These are phyloP conservation scores for Candida manassasensis DNA, from an alignment of 805 yeast genomes.

Conservation along the genomic window DNA sequence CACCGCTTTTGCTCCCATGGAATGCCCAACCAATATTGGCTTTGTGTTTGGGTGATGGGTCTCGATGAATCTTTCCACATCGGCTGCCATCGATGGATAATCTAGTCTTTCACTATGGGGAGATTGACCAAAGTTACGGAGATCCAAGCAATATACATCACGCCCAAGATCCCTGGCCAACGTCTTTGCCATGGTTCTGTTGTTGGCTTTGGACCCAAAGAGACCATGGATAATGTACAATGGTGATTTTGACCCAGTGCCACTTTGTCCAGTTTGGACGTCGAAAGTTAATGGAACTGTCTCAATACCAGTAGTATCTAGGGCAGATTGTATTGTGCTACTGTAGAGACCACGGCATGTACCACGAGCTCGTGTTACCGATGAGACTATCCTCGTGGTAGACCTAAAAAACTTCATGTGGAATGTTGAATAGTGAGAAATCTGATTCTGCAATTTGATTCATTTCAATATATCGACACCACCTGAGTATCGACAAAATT, in stretches of 20 bases:
- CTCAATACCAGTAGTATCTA: slow-evolving; percentile 23
- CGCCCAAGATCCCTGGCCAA: slow-evolving; percentile 45
- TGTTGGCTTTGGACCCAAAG: slow-evolving; percentile 80
- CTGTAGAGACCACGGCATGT: no score
- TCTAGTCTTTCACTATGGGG: slow-evolving; percentile 72
- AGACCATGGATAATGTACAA: slow-evolving; percentile 81
- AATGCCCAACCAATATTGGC: slow-evolving; percentile 72
- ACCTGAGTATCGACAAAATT: no score
- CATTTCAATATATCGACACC: no score
- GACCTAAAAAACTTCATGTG: no score
- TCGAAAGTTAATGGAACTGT: slow-evolving; percentile 57
- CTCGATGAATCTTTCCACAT: slow-evolving; percentile 68
- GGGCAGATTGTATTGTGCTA: no score
- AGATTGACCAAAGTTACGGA: slow-evolving; percentile 90
- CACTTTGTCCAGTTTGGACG: slow-evolving; percentile 15
- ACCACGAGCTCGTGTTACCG: no score
- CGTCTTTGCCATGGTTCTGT: slow-evolving; percentile 69
- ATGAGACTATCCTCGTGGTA: no score
- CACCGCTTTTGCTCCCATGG: slow-evolving; percentile 92
- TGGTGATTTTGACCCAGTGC: slow-evolving; percentile 45
- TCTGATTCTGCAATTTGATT: no score
- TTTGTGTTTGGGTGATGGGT: slow-evolving; percentile 30
- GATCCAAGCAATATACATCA: slow-evolving; percentile 66
- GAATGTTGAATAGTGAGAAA: no score
- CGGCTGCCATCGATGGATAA: slow-evolving; percentile 78